Evolutionary conservation across 1,139 yeast species (phyloP).

Genomic region (Saccharomyces hybrid): DNA sequence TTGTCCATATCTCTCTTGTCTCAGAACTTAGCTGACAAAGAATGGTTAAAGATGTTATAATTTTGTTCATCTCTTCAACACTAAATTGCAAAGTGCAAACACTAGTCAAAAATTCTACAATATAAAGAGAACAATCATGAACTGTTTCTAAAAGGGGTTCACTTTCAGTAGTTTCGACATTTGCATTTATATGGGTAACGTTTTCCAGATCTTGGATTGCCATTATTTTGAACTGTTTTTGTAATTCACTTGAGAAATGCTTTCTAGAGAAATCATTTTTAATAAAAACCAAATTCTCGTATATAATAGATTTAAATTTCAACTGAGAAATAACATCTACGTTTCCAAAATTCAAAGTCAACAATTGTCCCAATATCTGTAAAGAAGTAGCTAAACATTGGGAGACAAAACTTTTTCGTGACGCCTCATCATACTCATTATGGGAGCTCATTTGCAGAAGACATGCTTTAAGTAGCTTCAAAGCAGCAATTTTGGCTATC

Average conservation of each 20-base stretch:
- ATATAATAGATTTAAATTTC: slow-evolving; percentile 22
- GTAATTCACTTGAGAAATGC: slow-evolving; percentile 15
- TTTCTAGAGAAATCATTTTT: slow-evolving; percentile 32
- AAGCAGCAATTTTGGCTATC: slow-evolving; percentile 42
- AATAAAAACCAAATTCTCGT: slow-evolving; percentile 25
- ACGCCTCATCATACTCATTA: slow-evolving; percentile 34
- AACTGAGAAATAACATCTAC: slow-evolving; percentile 3
- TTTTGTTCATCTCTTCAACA: slow-evolving; percentile 8
- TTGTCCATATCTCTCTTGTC: slow-evolving; percentile 34
- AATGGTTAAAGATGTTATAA: slow-evolving; percentile 12
- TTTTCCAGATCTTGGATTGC: slow-evolving; percentile 21
- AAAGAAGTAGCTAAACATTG: slow-evolving; percentile 15
- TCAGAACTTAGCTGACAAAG: slow-evolving; percentile 27
- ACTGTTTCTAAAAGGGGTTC: slow-evolving; percentile 19
- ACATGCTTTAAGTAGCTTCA: slow-evolving; percentile 47
- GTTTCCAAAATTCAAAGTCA: slow-evolving; percentile 10
- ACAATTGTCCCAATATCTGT: slow-evolving; percentile 10
- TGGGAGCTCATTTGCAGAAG: slow-evolving; percentile 48
- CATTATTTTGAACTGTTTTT: slow-evolving; percentile 11
- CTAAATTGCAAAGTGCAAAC: slow-evolving; percentile 15
- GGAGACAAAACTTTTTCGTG: slow-evolving; percentile 13
- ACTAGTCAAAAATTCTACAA: slow-evolving; percentile 27
- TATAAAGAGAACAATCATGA: slow-evolving; percentile 30
- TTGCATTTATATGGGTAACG: slow-evolving; percentile 7
- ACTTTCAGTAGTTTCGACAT: slow-evolving; percentile 2